Evolutionary conservation across 2,329 filamentous ascomycete genomes (phyloP), one percentile per base, ranked within the genome.

Genomic region (Knufia fluminis): DNA sequence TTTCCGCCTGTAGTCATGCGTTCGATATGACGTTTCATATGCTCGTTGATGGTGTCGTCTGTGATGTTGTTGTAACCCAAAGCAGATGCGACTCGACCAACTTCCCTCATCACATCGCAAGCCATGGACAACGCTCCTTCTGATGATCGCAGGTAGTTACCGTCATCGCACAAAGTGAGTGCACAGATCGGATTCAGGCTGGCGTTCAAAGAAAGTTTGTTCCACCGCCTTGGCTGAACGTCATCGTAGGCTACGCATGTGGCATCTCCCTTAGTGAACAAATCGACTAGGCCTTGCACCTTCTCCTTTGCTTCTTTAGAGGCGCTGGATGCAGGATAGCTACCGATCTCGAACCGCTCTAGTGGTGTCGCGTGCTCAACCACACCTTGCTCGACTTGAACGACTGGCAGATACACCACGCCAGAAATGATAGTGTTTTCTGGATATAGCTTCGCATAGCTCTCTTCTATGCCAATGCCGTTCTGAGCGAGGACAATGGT

Each of bases 171-270:
- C 0, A 73, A 66, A 0, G 76, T 74, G 1, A 81, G 63, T 0
- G 77, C 76, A 31, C 75, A 79, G 23, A 80, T 68, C 0, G 77
- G 73, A 54, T 82, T 82, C 73, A 76, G 80, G 0, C 75, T 71
- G 1, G 72, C 77, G 56, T 82, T 82, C 61, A 77, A 68, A 0
- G 80, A 64, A 0, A 82, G 68, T 61, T 82, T 82, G 45, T 71
- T 68, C 78, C 78, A 82, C 7, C 78, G 70, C 46, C 74, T 71
- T 0, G 70, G 61, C 52, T 82, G 77, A 6, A 82, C 70, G 51
- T 81, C 69, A 4, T 72, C 67, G 22, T 73, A 67, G 3, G 76
- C 63, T 12, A 70, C 57, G 40, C 73, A 70, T 2, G 72, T 70
- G 2, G 67, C 71, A 4, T 74, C 70, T 8, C 68, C 70, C 6